Evolutionary conservation across 2,329 filamentous ascomycete species (phyloP).

Genomic region (Zymoseptoria tritici): DNA sequence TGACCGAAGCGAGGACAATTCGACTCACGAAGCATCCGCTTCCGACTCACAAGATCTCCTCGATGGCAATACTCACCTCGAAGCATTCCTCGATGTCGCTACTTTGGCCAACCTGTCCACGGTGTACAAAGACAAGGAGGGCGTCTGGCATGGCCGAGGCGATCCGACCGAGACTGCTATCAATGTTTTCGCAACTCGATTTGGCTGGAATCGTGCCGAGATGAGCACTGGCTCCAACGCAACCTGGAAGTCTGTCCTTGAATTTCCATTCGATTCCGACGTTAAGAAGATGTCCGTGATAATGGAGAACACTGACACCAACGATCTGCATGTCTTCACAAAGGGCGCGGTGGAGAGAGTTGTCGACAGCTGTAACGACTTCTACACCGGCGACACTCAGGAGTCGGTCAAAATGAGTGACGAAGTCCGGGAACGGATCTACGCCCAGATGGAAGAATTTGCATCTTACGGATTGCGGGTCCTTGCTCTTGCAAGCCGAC

Average conservation of each 20-base stretch:
- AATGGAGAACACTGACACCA: conserved; percentile 53
- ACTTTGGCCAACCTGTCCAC: conserved; percentile 59
- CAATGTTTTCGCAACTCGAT: conserved; percentile 64
- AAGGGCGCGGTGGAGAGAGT: conserved; percentile 66
- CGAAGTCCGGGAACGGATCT: conserved; percentile 47
- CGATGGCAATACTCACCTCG: conserved; percentile 41
- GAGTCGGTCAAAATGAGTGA: conserved; percentile 47
- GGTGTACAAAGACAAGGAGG: conserved; percentile 50
- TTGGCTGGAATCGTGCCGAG: conserved; percentile 33
- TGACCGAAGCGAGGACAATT: conserved; percentile 15
- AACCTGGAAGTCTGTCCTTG: conserved; percentile 53
- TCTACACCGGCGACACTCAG: conserved; percentile 17
- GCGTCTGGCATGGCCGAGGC: conserved; percentile 56
- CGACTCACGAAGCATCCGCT: conserved; percentile 10
- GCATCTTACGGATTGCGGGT: conserved; percentile 58
- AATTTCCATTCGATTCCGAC: conserved; percentile 67
- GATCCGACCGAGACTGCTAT: conserved; percentile 69
- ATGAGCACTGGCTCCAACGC: conserved; percentile 22
- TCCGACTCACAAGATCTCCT: conserved; percentile 27
- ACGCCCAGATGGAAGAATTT: conserved; percentile 62
- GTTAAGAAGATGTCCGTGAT: conserved; percentile 73
- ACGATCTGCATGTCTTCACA: conserved; percentile 45
- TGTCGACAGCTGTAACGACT: conserved; percentile 52
- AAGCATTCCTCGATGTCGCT: conserved; percentile 51
- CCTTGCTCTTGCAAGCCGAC: conserved; percentile 53